phyloP scores from a whole-genome alignment of 2,329 filamentous ascomycete genomes.

The Ilyonectria sp. region DNA sequence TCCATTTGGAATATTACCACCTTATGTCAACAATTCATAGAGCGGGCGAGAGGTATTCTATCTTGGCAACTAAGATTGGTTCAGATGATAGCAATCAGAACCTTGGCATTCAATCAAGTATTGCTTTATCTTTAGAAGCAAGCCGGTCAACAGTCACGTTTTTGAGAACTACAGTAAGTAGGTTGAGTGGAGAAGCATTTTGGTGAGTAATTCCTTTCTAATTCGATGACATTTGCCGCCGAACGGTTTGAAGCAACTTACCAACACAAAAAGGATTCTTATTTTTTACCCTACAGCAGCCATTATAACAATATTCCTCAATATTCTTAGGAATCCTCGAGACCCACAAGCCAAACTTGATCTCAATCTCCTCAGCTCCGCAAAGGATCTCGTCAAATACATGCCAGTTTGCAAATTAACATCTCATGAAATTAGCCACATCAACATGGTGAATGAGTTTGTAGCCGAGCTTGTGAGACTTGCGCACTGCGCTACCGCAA shows the following conservation, averaged over 20 bases:
- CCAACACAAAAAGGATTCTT: no score
- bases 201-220: conserved; percentile 55
- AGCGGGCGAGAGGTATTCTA: conserved; percentile 61
- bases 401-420: conserved; percentile 51
- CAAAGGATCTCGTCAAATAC: conserved; percentile 60
- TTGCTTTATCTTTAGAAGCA: conserved; percentile 68
- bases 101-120: conserved; percentile 58
- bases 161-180: conserved; percentile 58
- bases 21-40: conserved; percentile 69
- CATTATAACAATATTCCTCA: conserved; percentile 68
- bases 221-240: no score
- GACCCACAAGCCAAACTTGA: conserved; percentile 61
- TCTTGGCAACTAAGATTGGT: conserved; percentile 22
- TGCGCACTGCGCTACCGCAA: conserved; percentile 54
- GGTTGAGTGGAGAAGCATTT: conserved; percentile 63
- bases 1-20: conserved; percentile 70
- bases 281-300: conserved; percentile 70
- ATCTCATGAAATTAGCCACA: conserved; percentile 55
- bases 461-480: conserved; percentile 61
- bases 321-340: conserved; percentile 64
- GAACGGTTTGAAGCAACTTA: no score
- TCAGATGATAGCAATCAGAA: conserved; percentile 1
- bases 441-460: conserved; percentile 60
- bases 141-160: conserved; percentile 69
- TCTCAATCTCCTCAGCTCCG: conserved; percentile 60